Evolutionary conservation across 306 rosid genomes (phyloP).

Genomic region (Vigna radiata): DNA sequence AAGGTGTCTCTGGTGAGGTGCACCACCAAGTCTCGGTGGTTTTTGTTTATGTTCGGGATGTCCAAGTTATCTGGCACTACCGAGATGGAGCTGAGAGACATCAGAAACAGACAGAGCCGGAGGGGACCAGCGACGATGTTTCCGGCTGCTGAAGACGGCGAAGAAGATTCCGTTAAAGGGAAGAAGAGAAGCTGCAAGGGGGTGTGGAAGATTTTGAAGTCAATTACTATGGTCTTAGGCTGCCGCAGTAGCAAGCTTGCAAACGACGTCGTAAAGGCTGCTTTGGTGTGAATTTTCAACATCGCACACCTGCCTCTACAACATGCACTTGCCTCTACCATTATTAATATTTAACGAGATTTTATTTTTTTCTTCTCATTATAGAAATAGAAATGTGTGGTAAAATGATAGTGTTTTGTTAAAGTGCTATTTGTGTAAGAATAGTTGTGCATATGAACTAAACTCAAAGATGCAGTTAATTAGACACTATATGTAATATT

Average conservation of each 20-base stretch:
- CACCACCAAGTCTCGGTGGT: constrained; percentile 65
- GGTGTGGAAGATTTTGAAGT: constrained; percentile 52
- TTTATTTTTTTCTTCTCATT: background rate
- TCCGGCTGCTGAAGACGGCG: constrained; percentile 42
- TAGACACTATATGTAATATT: too few species aligned
- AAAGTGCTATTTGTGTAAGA: background rate
- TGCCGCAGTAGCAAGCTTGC: constrained; percentile 44
- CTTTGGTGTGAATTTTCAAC: constrained; percentile 37
- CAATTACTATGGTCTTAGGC: constrained; percentile 51
- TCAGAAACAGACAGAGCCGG: constrained; percentile 62
- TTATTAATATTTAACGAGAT: background rate
- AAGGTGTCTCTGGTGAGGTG: constrained; percentile 58
- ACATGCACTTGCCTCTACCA: background rate
- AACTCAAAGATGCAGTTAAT: too few species aligned
- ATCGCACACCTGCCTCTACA: background rate
- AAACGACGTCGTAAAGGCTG: constrained; percentile 53
- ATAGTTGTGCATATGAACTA: background rate
- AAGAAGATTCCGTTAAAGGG: constrained; percentile 7
- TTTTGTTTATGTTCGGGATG: constrained; percentile 70
- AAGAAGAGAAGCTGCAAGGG: constrained; percentile 42
- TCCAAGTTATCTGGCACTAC: constrained; percentile 44
- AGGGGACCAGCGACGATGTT: constrained; percentile 44
- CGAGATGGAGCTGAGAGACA: constrained; percentile 73
- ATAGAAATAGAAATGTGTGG: background rate
- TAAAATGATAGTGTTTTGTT: background rate